Percentiles rank a stretch among this genome's conserved stretches.
Evolutionary conservation across 2,329 filamentous ascomycete genomes (phyloP).

Genomic region (Aspergillus tanneri): DNA sequence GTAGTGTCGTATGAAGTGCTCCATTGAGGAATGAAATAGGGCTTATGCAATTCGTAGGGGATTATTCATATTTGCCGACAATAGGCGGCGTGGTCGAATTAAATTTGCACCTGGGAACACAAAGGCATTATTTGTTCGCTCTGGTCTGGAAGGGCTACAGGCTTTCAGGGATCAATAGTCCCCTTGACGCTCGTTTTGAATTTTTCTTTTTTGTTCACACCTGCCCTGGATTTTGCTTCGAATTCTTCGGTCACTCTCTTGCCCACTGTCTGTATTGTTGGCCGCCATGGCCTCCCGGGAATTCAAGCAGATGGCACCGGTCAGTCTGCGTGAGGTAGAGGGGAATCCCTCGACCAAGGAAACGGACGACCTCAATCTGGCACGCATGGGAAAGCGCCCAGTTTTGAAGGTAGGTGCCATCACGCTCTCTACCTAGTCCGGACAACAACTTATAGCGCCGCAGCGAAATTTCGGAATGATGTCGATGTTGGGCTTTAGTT

Average conservation of each 20-base stretch:
- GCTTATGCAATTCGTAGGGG: too few species aligned
- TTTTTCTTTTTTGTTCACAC: not conserved
- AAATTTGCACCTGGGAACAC: not conserved
- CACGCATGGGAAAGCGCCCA: slow-evolving; percentile 52
- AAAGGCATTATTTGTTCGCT: not conserved
- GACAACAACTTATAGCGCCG: not conserved
- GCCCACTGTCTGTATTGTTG: not conserved
- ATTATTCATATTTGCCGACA: not conserved
- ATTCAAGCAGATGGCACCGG: slow-evolving; percentile 14
- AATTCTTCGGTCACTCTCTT: not conserved
- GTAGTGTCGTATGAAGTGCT: not conserved
- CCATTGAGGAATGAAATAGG: too few species aligned
- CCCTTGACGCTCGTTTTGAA: not conserved
- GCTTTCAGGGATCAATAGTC: not conserved
- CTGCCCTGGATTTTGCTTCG: not conserved
- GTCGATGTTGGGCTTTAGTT: slow-evolving; percentile 43
- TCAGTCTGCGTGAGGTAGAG: slow-evolving; percentile 15
- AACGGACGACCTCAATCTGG: slow-evolving; percentile 47
- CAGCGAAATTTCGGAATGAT: slow-evolving; percentile 44
- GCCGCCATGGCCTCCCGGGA: slow-evolving; percentile 7
- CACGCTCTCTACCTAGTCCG: not conserved
- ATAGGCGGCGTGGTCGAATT: not conserved
- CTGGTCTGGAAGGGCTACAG: not conserved
- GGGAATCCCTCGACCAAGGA: slow-evolving; percentile 18
- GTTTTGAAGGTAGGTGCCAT: slow-evolving; percentile 42